Evolutionary conservation across 495 filamentous ascomycete genomes (phyloP), one percentile per base, ranked within the genome.

Genomic region (Aspergillus incahuasiensis): DNA sequence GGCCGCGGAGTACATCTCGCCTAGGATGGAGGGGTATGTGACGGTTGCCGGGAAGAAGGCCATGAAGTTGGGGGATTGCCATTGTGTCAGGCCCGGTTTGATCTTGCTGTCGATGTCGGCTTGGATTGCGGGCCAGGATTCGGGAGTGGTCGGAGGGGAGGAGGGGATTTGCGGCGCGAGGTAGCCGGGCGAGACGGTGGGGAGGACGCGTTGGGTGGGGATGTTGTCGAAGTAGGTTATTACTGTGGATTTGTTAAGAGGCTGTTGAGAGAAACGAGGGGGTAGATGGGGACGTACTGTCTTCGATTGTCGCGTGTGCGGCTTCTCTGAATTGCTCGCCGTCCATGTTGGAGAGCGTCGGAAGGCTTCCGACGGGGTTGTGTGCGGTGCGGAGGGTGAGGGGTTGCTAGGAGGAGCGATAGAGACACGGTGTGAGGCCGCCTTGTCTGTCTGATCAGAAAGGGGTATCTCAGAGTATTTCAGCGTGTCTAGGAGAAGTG

Each of bases 1-100:
- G 4, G 92, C 87, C 0, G 89, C 83, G 3, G 83, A 88, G 74
- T 96, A 98, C 69, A 98, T 85, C 71, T 98, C 94, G 5, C 91
- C 94, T 3, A 98, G 83, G 67, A 97, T 90, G 43, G 84, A 86
- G 0, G 94, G 92, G 71, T 87, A 97, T 38, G 86, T 86, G 46
- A 85, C 85, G 38, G 80, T 82, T 16, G 91, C 90, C 13, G 94
- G 90, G 72, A 89, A 98, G 82, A 92, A 98, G 34, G 94, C 94
- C 81, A 96, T 89, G 80, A 96, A 98, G 68, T 94, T 92, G 1
- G 94, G 94, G 3, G 86, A 89, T 69, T 96, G 90, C 89, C 94
- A 98, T 72, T 97, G 94, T 0, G 94, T 98, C 51, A 98, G 73
- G 3, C 94, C 94, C 0, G 94, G 94, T 68, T 96, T 85, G 68